Base-by-base conservation (phyloP, 257 asterid species). In the Solanum sejunctum region DNA sequence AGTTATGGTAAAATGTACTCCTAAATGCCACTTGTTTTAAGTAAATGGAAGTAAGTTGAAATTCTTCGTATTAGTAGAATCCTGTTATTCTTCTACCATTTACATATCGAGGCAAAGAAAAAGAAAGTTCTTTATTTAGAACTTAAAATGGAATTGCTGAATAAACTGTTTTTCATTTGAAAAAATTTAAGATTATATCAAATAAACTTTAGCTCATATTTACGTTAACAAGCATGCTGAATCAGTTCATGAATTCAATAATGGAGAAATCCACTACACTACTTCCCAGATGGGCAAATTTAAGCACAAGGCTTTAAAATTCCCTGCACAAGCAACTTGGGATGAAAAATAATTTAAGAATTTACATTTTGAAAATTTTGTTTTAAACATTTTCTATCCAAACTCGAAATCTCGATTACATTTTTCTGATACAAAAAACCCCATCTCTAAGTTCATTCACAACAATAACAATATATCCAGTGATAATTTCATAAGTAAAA, bases 401-500 rank as follows among this genome's bases (percentile, higher is more conserved):
- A 57, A 57, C 20, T 20, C 13, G 6, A 8, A 57, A 57, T 57
- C 64, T 8, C 26, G 3, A 18, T 20, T 57, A 8, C 20, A 54
- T 7, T 20, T 57, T 57, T 57, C 64, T 57, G 64, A 20, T 8
- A 57, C 26, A 20, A 13, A 54, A 54, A 13, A 20, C 64, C 17
- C 61, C 61, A 56, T 17, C 61, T 57, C 26, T 18, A 18, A 2
- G 64, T 57, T 23, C 11, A 18, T 57, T 57, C 2, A 28, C 2
- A 28, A 28, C 32, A 28, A 28, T 1, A 28, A 28, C 32, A 28
- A 28, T 2, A 28, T 28, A 28, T 2, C 2, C 32, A 2, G 2
- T 28, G 32, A 0, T 28, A 28, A 28, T 28, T 2, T 2, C 32
- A 28, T 0, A 28, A 28, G 2, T 2, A 1, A 2, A 0, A 28